Percentiles rank a stretch among this genome's conserved stretches.
Conservation (phyloP, 164 flowering plant genomes). For the Cinnamomum chago region DNA sequence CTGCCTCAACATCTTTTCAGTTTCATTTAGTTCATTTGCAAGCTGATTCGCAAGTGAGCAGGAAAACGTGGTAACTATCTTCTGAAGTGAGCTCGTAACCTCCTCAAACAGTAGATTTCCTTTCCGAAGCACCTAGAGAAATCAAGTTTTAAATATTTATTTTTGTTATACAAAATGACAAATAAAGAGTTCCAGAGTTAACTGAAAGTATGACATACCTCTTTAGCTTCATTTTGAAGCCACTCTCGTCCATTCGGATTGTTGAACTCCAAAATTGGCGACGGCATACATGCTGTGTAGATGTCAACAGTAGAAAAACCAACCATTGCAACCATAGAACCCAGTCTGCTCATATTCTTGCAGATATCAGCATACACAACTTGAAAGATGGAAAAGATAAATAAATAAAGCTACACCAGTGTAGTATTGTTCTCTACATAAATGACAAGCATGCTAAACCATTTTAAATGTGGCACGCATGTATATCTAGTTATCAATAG, state of each 20-base stretch:
- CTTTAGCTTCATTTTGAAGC: conserved; percentile 50
- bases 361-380: conserved; percentile 7
- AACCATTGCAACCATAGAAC: conserved; percentile 76
- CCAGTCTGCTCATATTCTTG: conserved; percentile 46
- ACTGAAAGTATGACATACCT: conserved; percentile 39
- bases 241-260: conserved; percentile 38
- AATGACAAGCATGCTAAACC: too few relatives aligned
- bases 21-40: conserved; percentile 39
- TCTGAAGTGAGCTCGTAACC: conserved; percentile 42
- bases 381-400: too few relatives aligned
- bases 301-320: conserved; percentile 58
- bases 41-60: conserved; percentile 9
- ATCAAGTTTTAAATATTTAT: not conserved
- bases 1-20: conserved; percentile 58
- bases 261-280: conserved; percentile 55
- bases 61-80: conserved; percentile 29
- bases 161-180: not conserved
- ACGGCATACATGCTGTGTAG: conserved; percentile 63
- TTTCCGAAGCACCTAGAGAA: conserved; percentile 50
- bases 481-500: too few relatives aligned
- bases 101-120: conserved; percentile 59
- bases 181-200: not conserved
- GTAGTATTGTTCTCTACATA: too few relatives aligned
- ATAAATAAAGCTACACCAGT: too few relatives aligned
- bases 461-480: too few relatives aligned